Base-by-base conservation (phyloP, 331 rosid species). In the Acacia concinna region DNA sequence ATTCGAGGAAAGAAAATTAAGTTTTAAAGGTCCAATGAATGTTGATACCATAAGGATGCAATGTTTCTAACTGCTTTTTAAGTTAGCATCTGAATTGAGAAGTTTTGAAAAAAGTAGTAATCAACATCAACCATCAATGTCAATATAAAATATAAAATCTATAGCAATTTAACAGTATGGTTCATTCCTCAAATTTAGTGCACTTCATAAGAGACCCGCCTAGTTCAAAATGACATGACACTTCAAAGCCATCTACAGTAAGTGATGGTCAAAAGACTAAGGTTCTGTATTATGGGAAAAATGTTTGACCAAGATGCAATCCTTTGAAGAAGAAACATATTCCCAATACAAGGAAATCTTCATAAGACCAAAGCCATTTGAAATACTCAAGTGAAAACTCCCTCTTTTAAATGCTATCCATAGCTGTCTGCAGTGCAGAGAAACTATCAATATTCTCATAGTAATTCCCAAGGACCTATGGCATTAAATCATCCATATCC, bases 41-140 rank as follows among this genome's bases (percentile, higher is more conserved):
- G 23, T 27, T 14, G 18, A 65, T 46, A 75, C 65, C 81, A 74
- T 28, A 44, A 34, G 28, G 64, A 74, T 31, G 81, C 56, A 54
- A 73, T 54, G 65, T 11, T 51, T 54, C 23, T 66, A 77, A 37
- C 40, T n/a, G 35, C n/a, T n/a, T 75, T 40, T 60, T 11, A 28
- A 23, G 34, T 28, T 35, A 57, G 56, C 8, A 71, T 54, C 62
- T 34, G 46, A 71, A 52, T 64, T 76, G 23, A 70, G 59, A 49
- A 62, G 37, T 30, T 56, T 56, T 67, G 44, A 68, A 56, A 34
- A 31, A 51, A 2, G 41, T 6, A 23, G 23, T 64, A 34, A 14
- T 28, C 31, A 54, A 54, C 13, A 54, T 54, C 28, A 23, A 57
- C 27, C 64, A 57, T 57, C 32, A 59, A 59, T 12, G 5, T 25